Evolutionary conservation across 331 rosid species (phyloP).

Genomic region (Malus hybrid): DNA sequence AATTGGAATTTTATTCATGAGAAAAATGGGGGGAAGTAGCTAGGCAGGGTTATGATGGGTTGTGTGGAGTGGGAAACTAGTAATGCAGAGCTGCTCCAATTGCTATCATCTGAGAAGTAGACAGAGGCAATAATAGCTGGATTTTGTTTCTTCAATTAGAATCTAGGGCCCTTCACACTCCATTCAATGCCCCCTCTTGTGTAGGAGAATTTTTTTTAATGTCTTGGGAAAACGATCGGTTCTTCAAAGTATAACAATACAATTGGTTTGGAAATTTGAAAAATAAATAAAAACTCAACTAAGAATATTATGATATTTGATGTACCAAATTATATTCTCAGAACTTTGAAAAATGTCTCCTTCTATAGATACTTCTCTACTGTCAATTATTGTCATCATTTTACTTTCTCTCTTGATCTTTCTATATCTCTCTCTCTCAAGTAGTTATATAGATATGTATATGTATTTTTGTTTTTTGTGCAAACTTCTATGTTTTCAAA

Average conservation of each 20-base stretch:
- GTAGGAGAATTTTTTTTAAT: background rate
- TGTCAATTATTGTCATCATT: slow-evolving; percentile 47
- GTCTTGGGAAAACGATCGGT: background rate
- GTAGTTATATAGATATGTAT: too few species aligned
- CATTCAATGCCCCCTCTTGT: slow-evolving; percentile 3
- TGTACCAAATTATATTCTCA: too few species aligned
- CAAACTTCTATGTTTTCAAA: background rate
- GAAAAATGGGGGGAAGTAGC: background rate
- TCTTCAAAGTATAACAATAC: too few species aligned
- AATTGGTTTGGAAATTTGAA: too few species aligned
- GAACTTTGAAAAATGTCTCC: too few species aligned
- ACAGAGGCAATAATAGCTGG: slow-evolving; percentile 55
- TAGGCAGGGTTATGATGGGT: slow-evolving; percentile 8
- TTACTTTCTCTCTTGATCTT: background rate
- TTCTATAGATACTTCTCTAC: slow-evolving; percentile 18
- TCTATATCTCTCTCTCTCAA: background rate
- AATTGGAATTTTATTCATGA: background rate
- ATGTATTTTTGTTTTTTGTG: background rate
- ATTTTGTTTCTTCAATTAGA: slow-evolving; percentile 61
- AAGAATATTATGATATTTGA: too few species aligned
- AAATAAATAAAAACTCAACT: too few species aligned
- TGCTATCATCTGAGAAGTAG: slow-evolving; percentile 30
- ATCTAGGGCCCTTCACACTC: slow-evolving; percentile 37
- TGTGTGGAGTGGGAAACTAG: slow-evolving; percentile 32
- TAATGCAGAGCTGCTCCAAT: slow-evolving; percentile 29